Conservation (phyloP, 1,139 yeast species). For the Pneumocystis murina region DNA sequence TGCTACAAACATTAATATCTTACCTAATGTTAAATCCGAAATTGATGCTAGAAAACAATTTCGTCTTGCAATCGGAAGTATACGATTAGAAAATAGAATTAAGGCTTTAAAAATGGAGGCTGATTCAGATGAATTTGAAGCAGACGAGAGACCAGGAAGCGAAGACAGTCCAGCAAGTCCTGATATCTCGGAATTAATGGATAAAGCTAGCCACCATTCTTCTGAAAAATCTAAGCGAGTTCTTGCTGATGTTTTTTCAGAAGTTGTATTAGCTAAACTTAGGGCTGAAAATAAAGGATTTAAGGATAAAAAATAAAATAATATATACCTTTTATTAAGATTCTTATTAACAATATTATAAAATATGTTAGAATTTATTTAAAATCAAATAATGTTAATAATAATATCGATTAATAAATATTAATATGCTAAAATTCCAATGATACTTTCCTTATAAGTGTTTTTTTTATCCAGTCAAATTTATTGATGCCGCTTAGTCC, state of each 20-base stretch:
- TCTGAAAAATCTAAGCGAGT: conserved; percentile 13
- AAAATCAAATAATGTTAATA: not conserved
- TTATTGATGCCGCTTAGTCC: conserved; percentile 61
- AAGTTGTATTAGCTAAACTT: conserved; percentile 13
- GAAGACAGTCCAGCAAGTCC: conserved; percentile 1
- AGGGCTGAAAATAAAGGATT: conserved; percentile 7
- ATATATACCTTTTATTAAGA: not conserved
- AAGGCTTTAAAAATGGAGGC: conserved; percentile 41
- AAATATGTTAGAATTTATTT: not conserved
- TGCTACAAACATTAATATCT: conserved; percentile 38
- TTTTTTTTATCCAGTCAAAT: conserved; percentile 18
- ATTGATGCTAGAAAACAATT: conserved; percentile 71
- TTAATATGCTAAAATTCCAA: not conserved
- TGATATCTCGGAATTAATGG: not conserved
- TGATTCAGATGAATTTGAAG: conserved; percentile 28
- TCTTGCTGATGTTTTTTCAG: conserved; percentile 13
- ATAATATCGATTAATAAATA: no score
- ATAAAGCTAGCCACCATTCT: conserved; percentile 3
- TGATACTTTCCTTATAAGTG: not conserved
- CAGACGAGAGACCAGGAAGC: not conserved
- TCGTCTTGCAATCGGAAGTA: conserved; percentile 63
- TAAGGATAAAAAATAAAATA: not conserved
- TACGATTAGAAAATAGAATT: conserved; percentile 59
- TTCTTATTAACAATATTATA: not conserved
- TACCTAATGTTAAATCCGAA: conserved; percentile 56